These are phyloP conservation scores for Populus davidiana DNA, from an alignment of 345 rosid species.

Conservation along the genomic window DNA sequence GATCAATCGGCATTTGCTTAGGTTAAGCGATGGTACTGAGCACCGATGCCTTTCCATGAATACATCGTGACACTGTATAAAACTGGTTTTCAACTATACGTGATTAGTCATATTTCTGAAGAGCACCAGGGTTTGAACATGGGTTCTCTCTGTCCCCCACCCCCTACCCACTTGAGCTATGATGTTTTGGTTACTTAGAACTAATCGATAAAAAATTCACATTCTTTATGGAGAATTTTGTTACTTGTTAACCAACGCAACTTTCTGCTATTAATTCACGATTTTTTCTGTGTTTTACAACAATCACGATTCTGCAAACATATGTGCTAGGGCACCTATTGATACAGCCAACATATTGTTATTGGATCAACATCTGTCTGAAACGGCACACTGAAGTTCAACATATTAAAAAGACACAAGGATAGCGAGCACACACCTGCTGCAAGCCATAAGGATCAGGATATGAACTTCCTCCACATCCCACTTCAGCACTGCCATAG, in stretches of 20 bases:
- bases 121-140: not conserved
- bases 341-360: not conserved
- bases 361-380: not conserved
- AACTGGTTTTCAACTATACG: not conserved
- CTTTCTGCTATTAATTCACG: not conserved
- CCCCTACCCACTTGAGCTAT: not conserved
- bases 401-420: not conserved
- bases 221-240: not conserved
- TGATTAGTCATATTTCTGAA: not conserved
- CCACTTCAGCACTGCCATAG: slow-evolving; percentile 43
- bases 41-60: not conserved
- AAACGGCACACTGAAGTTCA: not conserved
- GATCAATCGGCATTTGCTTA: not conserved
- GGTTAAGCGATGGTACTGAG: not conserved
- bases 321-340: not conserved
- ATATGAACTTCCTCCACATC: slow-evolving; percentile 33
- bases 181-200: not conserved
- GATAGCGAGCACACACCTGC: slow-evolving; percentile 33
- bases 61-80: not conserved
- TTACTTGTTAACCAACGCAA: not conserved
- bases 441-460: slow-evolving; percentile 42
- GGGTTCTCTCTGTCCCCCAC: not conserved
- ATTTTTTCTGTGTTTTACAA: not conserved
- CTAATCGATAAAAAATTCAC: not conserved
- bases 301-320: not conserved